These are phyloP conservation scores for Oemleria cerasiformis DNA, from an alignment of 306 rosid species.

Conservation along the genomic window DNA sequence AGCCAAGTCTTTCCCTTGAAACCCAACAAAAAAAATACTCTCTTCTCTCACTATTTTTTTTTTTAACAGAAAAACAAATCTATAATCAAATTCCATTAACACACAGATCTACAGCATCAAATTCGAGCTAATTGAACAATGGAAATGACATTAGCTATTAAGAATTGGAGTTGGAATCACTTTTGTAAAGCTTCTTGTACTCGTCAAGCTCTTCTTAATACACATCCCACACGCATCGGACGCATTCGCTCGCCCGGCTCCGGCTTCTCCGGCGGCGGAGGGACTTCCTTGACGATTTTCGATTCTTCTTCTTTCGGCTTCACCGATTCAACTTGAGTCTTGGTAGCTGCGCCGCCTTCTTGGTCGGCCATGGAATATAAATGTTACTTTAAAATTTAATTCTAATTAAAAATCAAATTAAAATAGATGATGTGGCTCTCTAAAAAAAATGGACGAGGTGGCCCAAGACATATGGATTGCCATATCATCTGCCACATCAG, in stretches of 20 bases:
- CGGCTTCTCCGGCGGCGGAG: conserved; percentile 65
- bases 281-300: conserved; percentile 32
- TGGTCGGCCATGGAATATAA: conserved; percentile 37
- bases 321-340: not conserved
- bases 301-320: not conserved
- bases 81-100: no score
- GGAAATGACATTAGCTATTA: no score
- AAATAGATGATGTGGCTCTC: no score
- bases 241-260: conserved; percentile 85
- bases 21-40: no score
- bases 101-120: not conserved
- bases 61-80: no score
- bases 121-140: not conserved
- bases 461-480: no score
- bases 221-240: conserved; percentile 87
- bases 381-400: no score
- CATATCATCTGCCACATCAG: no score
- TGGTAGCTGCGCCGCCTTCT: conserved; percentile 7
- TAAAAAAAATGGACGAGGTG: no score
- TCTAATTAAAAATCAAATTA: no score
- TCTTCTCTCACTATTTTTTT: no score
- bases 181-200: conserved; percentile 53
- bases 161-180: conserved; percentile 26
- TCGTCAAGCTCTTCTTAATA: conserved; percentile 86
- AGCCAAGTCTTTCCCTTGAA: no score